Percentiles rank a stretch among this genome's conserved stretches.
phyloP scores from a whole-genome alignment of 1,139 yeast genomes.

The Sugiyamaella sp. region DNA sequence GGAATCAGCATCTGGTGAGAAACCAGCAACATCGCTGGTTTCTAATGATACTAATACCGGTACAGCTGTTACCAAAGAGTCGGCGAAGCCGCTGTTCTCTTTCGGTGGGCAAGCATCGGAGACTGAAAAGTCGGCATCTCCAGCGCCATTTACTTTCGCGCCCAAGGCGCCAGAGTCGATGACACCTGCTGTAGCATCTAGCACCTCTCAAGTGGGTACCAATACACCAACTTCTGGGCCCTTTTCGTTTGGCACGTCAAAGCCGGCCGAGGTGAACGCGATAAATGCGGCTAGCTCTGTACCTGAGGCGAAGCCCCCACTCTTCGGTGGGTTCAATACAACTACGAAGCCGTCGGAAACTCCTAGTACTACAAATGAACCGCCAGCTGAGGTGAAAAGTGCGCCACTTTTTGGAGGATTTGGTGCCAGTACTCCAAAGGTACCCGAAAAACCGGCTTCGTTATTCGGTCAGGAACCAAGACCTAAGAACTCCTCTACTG shows the following conservation, averaged over 20 bases:
- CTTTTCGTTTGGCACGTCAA: conserved; percentile 16
- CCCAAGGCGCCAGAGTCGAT: background rate
- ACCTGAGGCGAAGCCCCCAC: no score
- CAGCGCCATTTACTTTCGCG: conserved; percentile 8
- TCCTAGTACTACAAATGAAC: background rate
- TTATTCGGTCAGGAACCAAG: background rate
- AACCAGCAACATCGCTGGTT: conserved; percentile 4
- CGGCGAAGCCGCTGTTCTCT: conserved; percentile 4
- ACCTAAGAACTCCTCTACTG: background rate
- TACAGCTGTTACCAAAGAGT: background rate
- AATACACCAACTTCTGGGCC: conserved; percentile 7
- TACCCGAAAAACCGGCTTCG: background rate
- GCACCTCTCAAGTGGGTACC: background rate
- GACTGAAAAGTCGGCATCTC: conserved; percentile 11
- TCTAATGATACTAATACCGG: background rate
- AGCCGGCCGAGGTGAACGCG: conserved; percentile 10
- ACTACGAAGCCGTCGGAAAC: conserved; percentile 1
- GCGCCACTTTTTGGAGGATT: conserved; percentile 13
- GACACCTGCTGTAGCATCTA: background rate
- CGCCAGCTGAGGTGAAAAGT: background rate
- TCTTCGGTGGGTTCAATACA: conserved; percentile 6
- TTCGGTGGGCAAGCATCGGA: conserved; percentile 12
- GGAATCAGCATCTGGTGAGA: background rate
- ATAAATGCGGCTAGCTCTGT: background rate
- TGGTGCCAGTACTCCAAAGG: background rate